These are phyloP conservation scores for Blepharisma japonicum DNA, from an alignment of 73 alveolate species.

Conservation along the genomic window DNA sequence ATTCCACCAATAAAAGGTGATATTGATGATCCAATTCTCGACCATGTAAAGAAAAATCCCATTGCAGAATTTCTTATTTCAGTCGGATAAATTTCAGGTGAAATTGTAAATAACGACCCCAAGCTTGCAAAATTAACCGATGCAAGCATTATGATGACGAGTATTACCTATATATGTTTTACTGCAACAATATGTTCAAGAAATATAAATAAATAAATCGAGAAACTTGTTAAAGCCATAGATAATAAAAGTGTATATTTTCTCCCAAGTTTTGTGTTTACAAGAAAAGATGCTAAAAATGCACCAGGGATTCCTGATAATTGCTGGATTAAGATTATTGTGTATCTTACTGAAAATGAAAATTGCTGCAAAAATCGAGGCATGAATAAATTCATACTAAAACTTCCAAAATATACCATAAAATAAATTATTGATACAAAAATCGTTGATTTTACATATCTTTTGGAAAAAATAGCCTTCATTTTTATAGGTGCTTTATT, in stretches of 20 bases:
- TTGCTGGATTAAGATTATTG: constrained; percentile 6
- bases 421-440: not conserved
- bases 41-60: not conserved
- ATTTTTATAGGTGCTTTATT: not conserved
- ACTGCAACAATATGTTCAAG: not conserved
- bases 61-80: not conserved
- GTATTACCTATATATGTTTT: not conserved
- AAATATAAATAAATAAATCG: not conserved
- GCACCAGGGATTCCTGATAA: constrained; percentile 2
- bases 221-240: not conserved
- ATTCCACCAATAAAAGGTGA: not conserved
- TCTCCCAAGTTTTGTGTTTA: not conserved
- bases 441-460: not conserved
- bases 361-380: not conserved
- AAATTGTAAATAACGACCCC: not conserved
- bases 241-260: not conserved
- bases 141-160: not conserved
- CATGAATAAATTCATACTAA: not conserved
- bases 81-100: constrained; percentile 18
- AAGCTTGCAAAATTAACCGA: not conserved
- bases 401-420: not conserved
- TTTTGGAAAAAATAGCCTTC: not conserved
- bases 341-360: not conserved
- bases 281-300: not conserved
- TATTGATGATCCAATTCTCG: constrained; percentile 3